Base-by-base conservation (phyloP, 2,329 filamentous ascomycete genomes). In the Talaromyces sp. region DNA sequence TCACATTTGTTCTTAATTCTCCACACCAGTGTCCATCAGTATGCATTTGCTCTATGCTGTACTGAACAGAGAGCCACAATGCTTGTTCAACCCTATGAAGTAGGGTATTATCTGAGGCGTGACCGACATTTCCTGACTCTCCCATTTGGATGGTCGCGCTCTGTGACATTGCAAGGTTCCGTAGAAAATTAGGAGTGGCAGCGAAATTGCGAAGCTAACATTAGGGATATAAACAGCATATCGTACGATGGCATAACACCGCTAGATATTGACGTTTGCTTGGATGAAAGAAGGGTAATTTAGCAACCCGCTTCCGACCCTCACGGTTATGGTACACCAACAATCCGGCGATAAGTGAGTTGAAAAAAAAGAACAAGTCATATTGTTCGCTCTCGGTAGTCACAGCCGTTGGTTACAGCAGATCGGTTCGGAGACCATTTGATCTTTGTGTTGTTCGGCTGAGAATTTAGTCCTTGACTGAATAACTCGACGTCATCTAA, bases 11-110 rank as follows among this genome's bases (percentile, higher is more conserved):
- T 22, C 60, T 66, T 5, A 71, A 29, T 54, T 75, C 72, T n/a
- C 68, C 72, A 31, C 62, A 68, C 73, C 73, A 75, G 19, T 73
- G 70, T 0, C 72, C 72, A 58, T 74, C 70, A 43, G 29, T n/a
- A 43, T 43, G 40, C 40, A 43, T 43, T 10, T 43, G 5, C 40
- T 43, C 40, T 43, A n/a, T 43, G 17, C 40, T 43, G 17, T 43
- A 15, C 40, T n/a, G 6, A n/a, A 43, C 17, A n/a, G 40, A 43
- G 40, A 43, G 40, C 40, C 17, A 43, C 7, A 43, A 43, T n/a
- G 40, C 17, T 43, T 19, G 17, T 43, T 43, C 5, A 43, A 43
- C 40, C 40, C 40, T 43, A 43, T 19, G 40, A 43, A 43, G 40
- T 7, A 43, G 40, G 17, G 40, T n/a, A 43, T 43, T 15, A n/a